Evolutionary conservation across 768 basidiomycete genomes (phyloP).

Genomic region (Pleurotus djamor): DNA sequence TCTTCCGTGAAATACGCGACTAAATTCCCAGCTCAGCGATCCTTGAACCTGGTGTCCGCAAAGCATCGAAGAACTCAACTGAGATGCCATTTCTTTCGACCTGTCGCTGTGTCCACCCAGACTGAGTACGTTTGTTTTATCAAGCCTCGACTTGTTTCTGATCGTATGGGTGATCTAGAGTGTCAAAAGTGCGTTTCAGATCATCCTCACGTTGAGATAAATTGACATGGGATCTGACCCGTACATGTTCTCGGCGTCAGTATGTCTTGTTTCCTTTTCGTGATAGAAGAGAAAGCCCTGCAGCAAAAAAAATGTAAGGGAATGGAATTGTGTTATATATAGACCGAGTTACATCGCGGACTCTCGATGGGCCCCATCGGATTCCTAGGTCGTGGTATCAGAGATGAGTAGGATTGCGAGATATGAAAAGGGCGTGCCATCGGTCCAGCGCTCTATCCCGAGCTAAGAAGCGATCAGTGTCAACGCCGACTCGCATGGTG

Average conservation of each 20-base stretch:
- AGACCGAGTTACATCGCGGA: slow-evolving; percentile 56
- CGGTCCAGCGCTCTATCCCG: slow-evolving; percentile 83
- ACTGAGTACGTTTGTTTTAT: slow-evolving; percentile 86
- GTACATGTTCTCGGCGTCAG: slow-evolving; percentile 1
- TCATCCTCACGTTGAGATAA: slow-evolving; percentile 5
- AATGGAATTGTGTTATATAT: slow-evolving; percentile 1
- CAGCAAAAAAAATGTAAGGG: slow-evolving; percentile 8
- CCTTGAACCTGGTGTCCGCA: slow-evolving; percentile 14
- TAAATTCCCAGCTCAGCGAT: slow-evolving; percentile 20
- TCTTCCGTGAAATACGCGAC: slow-evolving; percentile 83
- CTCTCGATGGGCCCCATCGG: slow-evolving; percentile 80
- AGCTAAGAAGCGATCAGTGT: slow-evolving; percentile 36
- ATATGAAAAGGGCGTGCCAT: slow-evolving; percentile 37
- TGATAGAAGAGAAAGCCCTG: slow-evolving; percentile 83
- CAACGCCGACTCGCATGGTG: not conserved
- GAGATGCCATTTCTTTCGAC: slow-evolving; percentile 79
- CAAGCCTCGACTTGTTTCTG: slow-evolving; percentile 33
- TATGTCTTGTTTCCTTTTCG: slow-evolving; percentile 52
- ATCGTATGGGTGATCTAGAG: not conserved
- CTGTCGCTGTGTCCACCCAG: slow-evolving; percentile 63
- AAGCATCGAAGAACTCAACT: slow-evolving; percentile 39
- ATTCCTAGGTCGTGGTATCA: slow-evolving; percentile 34
- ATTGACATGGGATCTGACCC: slow-evolving; percentile 10
- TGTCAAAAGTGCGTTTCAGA: not conserved
- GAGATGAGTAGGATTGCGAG: not conserved